Percentiles rank a stretch among this genome's conserved stretches.
Evolutionary conservation across 768 basidiomycete species (phyloP).

Genomic region (Phanerodontia chrysosporium): DNA sequence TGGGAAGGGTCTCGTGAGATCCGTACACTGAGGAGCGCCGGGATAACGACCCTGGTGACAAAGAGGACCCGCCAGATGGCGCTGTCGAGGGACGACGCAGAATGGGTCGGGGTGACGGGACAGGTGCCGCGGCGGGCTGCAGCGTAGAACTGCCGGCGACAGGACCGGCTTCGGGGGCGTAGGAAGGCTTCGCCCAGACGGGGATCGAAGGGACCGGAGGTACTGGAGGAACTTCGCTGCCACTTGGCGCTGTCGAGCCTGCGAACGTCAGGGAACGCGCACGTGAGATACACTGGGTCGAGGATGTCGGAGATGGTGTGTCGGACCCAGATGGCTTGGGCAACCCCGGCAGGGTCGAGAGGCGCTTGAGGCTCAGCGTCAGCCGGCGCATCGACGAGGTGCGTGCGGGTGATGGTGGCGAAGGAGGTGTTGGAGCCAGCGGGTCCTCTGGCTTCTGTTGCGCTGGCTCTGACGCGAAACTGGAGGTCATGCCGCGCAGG

Average conservation of each 20-base stretch:
- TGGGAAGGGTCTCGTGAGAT: slow-evolving; percentile 1
- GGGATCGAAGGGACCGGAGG: slow-evolving; percentile 12
- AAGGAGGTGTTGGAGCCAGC: background rate
- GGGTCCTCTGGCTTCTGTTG: background rate
- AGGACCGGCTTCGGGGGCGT: background rate
- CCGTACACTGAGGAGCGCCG: background rate
- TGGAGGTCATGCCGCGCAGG: background rate
- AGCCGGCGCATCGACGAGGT: background rate
- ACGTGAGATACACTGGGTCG: background rate
- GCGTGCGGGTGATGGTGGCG: slow-evolving; percentile 1
- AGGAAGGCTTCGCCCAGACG: slow-evolving; percentile 7
- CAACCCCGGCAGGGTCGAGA: slow-evolving; percentile 2
- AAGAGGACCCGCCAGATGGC: background rate
- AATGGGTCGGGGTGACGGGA: background rate
- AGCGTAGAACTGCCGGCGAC: background rate
- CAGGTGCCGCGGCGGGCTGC: background rate
- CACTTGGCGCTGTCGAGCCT: background rate
- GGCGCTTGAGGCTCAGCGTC: slow-evolving; percentile 3
- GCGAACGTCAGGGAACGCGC: slow-evolving; percentile 2
- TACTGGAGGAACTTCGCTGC: background rate
- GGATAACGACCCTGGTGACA: background rate
- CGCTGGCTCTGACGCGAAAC: background rate
- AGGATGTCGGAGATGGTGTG: background rate
- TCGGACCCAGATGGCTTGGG: background rate
- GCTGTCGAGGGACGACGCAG: background rate